A percentile compares a stretch with the other conserved stretches of the same genome.
These are phyloP conservation scores for Chamaenerion angustifolium DNA, from an alignment of 345 rosid species.

Conservation along the genomic window DNA sequence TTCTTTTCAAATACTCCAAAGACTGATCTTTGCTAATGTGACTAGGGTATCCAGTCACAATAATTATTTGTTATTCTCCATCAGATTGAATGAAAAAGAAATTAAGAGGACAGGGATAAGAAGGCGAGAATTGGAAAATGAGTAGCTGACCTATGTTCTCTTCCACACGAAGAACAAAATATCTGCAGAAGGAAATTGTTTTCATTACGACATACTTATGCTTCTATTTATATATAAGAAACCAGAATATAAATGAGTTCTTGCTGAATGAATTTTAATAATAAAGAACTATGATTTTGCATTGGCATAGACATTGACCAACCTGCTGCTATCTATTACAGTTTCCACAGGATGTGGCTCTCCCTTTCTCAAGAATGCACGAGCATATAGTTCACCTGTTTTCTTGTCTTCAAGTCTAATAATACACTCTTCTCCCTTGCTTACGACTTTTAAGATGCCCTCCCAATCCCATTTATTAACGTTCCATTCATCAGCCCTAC, in stretches of 20 bases:
- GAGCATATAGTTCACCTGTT: constrained; percentile 86
- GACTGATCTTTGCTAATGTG: too few relatives aligned
- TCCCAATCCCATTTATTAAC: constrained; percentile 99
- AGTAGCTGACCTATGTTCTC: constrained; percentile 71
- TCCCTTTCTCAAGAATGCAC: constrained; percentile 84
- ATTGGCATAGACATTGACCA: constrained; percentile 9
- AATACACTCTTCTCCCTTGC: constrained; percentile 95
- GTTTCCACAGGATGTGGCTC: constrained; percentile 96
- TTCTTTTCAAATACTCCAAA: too few relatives aligned
- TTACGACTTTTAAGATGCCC: constrained; percentile 67
- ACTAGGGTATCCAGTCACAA: too few relatives aligned
- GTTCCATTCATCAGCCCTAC: constrained; percentile 98
- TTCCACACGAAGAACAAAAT: constrained; percentile 96
- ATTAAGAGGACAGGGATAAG: not conserved
- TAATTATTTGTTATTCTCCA: not conserved
- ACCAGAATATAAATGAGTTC: not conserved
- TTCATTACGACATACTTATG: constrained; percentile 8
- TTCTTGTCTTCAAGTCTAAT: constrained; percentile 88
- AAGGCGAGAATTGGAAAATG: not conserved
- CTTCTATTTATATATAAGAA: not conserved
- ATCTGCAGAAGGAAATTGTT: constrained; percentile 46
- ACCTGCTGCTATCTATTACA: constrained; percentile 99
- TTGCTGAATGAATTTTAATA: not conserved
- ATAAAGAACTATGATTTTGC: not conserved
- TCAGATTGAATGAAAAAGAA: not conserved